Evolutionary conservation across 371 early-diverging fungal genomes (phyloP).

Genomic region (Basidiobolus meristosporus): DNA sequence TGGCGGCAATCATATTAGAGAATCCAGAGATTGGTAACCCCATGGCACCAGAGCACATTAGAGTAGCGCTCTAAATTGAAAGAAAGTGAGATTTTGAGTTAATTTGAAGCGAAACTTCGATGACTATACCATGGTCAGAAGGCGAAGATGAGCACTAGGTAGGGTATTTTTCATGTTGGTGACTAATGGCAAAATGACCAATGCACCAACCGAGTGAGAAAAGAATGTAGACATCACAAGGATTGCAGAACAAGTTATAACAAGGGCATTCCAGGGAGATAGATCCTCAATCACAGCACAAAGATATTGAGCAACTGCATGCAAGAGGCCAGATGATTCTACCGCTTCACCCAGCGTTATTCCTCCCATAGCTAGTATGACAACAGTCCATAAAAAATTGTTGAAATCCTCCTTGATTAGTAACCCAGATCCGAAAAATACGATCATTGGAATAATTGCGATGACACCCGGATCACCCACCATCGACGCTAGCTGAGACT

Average conservation of each 20-base stretch:
- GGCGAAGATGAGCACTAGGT: conserved; percentile 55
- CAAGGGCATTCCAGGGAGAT: conserved; percentile 37
- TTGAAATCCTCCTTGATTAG: conserved; percentile 91
- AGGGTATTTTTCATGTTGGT: conserved; percentile 47
- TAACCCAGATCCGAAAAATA: conserved; percentile 76
- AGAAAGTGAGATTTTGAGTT: neutral
- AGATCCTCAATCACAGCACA: conserved; percentile 50
- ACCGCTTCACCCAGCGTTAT: conserved; percentile 82
- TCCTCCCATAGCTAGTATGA: conserved; percentile 90
- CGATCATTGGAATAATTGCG: conserved; percentile 74
- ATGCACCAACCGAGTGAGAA: conserved; percentile 86
- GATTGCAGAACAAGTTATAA: conserved; percentile 30
- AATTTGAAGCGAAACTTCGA: conserved; percentile 14
- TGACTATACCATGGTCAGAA: conserved; percentile 83
- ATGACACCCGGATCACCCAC: conserved; percentile 88
- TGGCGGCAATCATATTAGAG: conserved; percentile 92
- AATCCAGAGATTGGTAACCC: conserved; percentile 86
- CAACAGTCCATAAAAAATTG: conserved; percentile 80
- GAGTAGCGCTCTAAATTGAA: conserved; percentile 24
- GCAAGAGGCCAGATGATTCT: conserved; percentile 61
- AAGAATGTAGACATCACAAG: conserved; percentile 75
- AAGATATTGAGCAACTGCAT: conserved; percentile 53
- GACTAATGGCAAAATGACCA: conserved; percentile 67
- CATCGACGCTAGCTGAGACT: conserved; percentile 34
- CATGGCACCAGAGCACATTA: conserved; percentile 81